Percentiles rank a stretch among this genome's conserved stretches.
These are phyloP conservation scores for Pseudogymnoascus sp. DNA, from an alignment of 2,329 filamentous ascomycete species.

Conservation along the genomic window DNA sequence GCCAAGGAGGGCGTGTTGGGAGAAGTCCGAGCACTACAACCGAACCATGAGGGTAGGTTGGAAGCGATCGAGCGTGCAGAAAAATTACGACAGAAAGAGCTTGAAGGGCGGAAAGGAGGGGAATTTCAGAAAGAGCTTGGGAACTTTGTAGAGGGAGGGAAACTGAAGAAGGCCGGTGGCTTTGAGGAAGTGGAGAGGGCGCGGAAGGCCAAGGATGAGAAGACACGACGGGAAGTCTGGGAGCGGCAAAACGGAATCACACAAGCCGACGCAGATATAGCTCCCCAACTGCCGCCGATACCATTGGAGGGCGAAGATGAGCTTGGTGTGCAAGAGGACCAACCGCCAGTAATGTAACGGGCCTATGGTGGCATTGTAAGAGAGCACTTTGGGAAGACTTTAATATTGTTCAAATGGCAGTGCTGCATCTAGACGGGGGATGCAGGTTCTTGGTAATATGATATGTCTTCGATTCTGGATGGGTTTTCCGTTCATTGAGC, in stretches of 20 bases:
- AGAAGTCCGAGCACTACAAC: slow-evolving; percentile 86
- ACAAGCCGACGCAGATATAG: slow-evolving; percentile 10
- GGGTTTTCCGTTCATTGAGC: not conserved
- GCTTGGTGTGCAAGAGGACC: not conserved
- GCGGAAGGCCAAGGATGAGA: slow-evolving; percentile 78
- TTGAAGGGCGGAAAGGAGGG: slow-evolving; percentile 65
- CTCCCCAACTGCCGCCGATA: not conserved
- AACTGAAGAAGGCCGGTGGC: slow-evolving; percentile 91
- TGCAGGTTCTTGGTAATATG: not conserved
- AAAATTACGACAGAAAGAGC: slow-evolving; percentile 80
- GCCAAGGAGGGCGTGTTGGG: slow-evolving; percentile 89
- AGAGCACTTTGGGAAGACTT: not conserved
- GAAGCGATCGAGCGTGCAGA: slow-evolving; percentile 98
- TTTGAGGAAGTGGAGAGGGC: slow-evolving; percentile 88
- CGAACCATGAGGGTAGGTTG: slow-evolving; percentile 86
- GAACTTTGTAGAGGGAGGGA: slow-evolving; percentile 79
- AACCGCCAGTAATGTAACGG: not conserved
- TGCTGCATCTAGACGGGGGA: not conserved
- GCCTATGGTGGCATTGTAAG: not conserved
- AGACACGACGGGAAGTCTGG: slow-evolving; percentile 73
- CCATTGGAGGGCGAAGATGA: slow-evolving; percentile 5
- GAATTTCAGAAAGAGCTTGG: slow-evolving; percentile 78
- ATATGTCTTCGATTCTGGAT: not conserved
- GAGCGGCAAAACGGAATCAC: slow-evolving; percentile 51
- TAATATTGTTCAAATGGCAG: slow-evolving; percentile 6